A percentile compares a stretch with the other conserved stretches of the same genome.
Evolutionary conservation across 345 rosid genomes (phyloP).

Genomic region (Dipteronia sinensis): DNA sequence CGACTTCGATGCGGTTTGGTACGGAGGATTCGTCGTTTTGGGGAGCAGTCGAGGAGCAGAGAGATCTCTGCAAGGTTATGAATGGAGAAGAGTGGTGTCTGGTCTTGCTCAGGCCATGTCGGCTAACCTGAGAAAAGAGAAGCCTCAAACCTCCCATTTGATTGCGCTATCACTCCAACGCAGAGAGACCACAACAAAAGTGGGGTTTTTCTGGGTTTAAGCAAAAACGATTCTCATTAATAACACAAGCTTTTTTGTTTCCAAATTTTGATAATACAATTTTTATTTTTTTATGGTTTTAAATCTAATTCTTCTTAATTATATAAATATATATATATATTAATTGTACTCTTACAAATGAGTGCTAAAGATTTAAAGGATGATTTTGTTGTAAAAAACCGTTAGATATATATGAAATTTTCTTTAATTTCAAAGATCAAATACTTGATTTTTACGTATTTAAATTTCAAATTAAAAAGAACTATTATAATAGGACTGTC

Average conservation of each 20-base stretch:
- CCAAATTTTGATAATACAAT: no score
- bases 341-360: no score
- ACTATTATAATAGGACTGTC: no score
- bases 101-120: constrained; percentile 35
- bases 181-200: background rate
- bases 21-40: constrained; percentile 19
- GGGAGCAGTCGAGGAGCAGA: constrained; percentile 40
- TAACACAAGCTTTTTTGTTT: no score
- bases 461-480: no score
- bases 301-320: no score
- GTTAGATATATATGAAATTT: no score
- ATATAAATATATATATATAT: no score
- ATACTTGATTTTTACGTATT: no score
- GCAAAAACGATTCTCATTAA: background rate
- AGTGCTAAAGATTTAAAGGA: no score
- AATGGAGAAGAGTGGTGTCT: constrained; percentile 35
- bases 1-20: constrained; percentile 47
- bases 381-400: background rate
- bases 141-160: constrained; percentile 57
- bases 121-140: constrained; percentile 58
- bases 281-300: no score
- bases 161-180: background rate
- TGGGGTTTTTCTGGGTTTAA: constrained; percentile 10
- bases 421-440: background rate
- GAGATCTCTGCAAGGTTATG: constrained; percentile 32